phyloP scores from a whole-genome alignment of 2,329 filamentous ascomycete species.

The Penicillium oxalicum region DNA sequence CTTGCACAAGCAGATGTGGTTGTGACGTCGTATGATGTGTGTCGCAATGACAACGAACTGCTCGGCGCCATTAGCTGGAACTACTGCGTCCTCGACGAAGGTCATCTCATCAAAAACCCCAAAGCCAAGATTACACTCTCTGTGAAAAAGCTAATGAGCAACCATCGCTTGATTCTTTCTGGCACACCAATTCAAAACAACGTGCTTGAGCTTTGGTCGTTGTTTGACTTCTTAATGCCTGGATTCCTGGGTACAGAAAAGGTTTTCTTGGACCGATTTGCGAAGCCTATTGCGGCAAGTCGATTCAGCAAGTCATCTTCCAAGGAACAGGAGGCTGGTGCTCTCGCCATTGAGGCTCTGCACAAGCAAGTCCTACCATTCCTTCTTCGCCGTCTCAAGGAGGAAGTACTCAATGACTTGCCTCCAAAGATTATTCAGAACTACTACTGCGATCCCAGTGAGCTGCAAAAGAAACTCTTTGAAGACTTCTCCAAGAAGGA shows the following conservation, averaged over 20 bases:
- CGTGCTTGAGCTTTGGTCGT: constrained; percentile 90
- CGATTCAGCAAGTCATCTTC: constrained; percentile 96
- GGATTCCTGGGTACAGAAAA: constrained; percentile 94
- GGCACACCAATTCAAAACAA: constrained; percentile 98
- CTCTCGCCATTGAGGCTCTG: constrained; percentile 91
- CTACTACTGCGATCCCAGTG: constrained; percentile 97
- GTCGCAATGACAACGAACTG: constrained; percentile 86
- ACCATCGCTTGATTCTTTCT: constrained; percentile 91
- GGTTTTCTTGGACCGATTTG: constrained; percentile 92
- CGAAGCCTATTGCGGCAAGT: constrained; percentile 89
- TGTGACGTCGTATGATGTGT: constrained; percentile 96
- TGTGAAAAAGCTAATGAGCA: constrained; percentile 82
- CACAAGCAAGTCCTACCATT: constrained; percentile 98
- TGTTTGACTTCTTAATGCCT: constrained; percentile 99
- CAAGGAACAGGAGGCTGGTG: constrained; percentile 95
- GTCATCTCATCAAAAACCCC: constrained; percentile 97
- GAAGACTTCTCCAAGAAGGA: constrained; percentile 95
- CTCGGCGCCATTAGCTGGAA: constrained; percentile 86
- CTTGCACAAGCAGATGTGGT: constrained; percentile 82
- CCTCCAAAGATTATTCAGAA: constrained; percentile 98
- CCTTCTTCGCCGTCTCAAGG: constrained; percentile 89
- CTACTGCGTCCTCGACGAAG: constrained; percentile 94
- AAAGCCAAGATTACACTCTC: constrained; percentile 93
- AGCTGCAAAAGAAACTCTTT: constrained; percentile 89
- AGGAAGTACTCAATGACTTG: constrained; percentile 92